A percentile compares a stretch with the other conserved stretches of the same genome.
Evolutionary conservation across 1,284 basidiomycete species (phyloP).

Genomic region (Cutaneotrichosporon sp.): DNA sequence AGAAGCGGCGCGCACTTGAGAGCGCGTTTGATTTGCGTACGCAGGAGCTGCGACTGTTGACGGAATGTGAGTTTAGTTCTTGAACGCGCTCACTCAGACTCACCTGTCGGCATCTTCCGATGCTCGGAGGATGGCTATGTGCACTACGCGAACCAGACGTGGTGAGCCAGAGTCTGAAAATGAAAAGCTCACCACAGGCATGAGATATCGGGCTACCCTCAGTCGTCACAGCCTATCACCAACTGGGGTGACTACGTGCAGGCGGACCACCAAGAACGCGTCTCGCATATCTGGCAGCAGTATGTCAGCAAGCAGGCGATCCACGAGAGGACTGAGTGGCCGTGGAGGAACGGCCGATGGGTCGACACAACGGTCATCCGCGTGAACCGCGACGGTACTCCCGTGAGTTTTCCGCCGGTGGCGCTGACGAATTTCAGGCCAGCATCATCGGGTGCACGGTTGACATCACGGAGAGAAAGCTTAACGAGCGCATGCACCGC

Average conservation of each 20-base stretch:
- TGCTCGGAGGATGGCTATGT: conserved; percentile 39
- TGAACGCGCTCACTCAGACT: conserved; percentile 24
- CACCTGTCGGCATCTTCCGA: conserved; percentile 49
- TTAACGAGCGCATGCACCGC: conserved; percentile 44
- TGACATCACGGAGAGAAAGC: conserved; percentile 49
- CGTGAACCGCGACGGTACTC: conserved; percentile 31
- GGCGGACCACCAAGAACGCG: conserved; percentile 22
- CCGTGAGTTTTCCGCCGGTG: conserved; percentile 34
- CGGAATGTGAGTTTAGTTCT: conserved; percentile 25
- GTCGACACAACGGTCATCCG: conserved; percentile 35
- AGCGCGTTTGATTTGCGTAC: conserved; percentile 43
- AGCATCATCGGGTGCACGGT: conserved; percentile 43
- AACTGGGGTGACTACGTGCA: conserved; percentile 40
- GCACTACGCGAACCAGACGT: conserved; percentile 40
- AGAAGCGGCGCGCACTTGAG: conserved; percentile 43
- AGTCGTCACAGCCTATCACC: conserved; percentile 21
- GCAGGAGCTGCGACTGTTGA: conserved; percentile 44
- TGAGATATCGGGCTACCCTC: conserved; percentile 36
- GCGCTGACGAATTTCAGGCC: conserved; percentile 25
- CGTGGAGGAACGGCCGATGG: conserved; percentile 40
- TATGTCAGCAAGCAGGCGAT: conserved; percentile 22
- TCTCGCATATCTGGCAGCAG: conserved; percentile 31
- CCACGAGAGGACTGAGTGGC: conserved; percentile 31
- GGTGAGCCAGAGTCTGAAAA: conserved; percentile 21
- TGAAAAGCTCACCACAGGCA: conserved; percentile 29